Percentiles rank a stretch among this genome's conserved stretches.
Evolutionary conservation across 768 basidiomycete genomes (phyloP).

Genomic region (Cyclocybe aegerita): DNA sequence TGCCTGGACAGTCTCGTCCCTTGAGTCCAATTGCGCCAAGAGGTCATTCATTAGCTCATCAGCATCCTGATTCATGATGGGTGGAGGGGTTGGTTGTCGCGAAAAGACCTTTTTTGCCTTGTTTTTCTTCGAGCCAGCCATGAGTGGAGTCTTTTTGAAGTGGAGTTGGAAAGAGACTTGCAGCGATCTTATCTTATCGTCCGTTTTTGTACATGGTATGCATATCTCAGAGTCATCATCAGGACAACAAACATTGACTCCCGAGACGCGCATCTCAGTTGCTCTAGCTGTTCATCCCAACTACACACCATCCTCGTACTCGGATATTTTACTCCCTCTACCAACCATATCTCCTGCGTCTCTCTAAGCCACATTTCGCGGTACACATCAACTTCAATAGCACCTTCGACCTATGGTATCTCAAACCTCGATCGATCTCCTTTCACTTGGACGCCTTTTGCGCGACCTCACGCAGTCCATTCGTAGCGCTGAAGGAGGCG

Average conservation of each 20-base stretch:
- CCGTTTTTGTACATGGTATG: conserved; percentile 1
- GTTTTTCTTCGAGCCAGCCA: conserved; percentile 59
- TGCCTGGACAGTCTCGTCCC: conserved; percentile 47
- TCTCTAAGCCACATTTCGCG: neutral
- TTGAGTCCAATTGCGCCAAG: conserved; percentile 71
- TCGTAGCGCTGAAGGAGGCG: conserved; percentile 26
- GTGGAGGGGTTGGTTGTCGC: conserved; percentile 26
- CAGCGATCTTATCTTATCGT: neutral
- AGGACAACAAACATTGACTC: neutral
- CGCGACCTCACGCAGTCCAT: conserved; percentile 31
- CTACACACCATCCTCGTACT: neutral
- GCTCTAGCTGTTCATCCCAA: neutral
- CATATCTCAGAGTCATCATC: conserved; percentile 13
- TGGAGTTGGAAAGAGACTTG: conserved; percentile 2
- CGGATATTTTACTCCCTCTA: neutral
- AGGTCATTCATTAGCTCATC: conserved; percentile 74
- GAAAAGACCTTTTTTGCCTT: conserved; percentile 46
- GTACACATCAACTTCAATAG: neutral
- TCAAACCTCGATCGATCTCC: conserved; percentile 26
- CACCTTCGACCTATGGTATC: conserved; percentile 13
- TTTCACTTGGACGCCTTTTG: conserved; percentile 33
- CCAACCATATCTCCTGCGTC: neutral
- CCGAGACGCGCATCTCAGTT: too few relatives aligned
- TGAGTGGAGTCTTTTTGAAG: conserved; percentile 24
- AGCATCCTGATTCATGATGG: conserved; percentile 37